Conservation (phyloP, 148 eudicot species). For the Nepenthes gracilis region DNA sequence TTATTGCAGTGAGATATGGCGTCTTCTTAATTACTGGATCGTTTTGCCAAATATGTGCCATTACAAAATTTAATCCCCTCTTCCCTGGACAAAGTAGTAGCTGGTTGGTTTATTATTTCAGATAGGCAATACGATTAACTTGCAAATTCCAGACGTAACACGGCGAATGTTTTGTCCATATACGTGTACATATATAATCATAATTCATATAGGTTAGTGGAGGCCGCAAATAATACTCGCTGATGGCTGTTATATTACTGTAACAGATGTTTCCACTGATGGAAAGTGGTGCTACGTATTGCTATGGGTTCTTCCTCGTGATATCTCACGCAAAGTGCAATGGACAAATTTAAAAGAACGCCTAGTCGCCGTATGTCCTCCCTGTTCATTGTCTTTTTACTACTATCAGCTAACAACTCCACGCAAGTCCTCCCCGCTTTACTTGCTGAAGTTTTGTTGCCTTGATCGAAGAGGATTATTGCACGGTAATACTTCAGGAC, state of each 20-base stretch:
- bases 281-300: constrained; percentile 78
- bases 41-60: too few relatives aligned
- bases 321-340: constrained; percentile 25
- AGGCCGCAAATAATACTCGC: too few relatives aligned
- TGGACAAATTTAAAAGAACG: constrained; percentile 65
- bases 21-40: too few relatives aligned
- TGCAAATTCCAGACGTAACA: too few relatives aligned
- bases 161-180: too few relatives aligned
- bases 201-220: too few relatives aligned
- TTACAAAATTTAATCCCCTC: too few relatives aligned
- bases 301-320: constrained; percentile 61
- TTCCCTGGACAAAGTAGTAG: too few relatives aligned
- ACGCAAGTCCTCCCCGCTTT: constrained; percentile 33
- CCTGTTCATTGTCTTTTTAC: constrained; percentile 44
- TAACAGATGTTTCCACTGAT: constrained; percentile 65
- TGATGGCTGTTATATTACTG: constrained; percentile 3
- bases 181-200: too few relatives aligned
- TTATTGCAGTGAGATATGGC: too few relatives aligned
- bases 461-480: constrained; percentile 58
- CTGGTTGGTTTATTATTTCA: too few relatives aligned
- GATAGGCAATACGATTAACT: too few relatives aligned
- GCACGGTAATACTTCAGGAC: constrained; percentile 33
- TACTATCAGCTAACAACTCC: constrained; percentile 33
- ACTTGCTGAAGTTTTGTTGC: constrained; percentile 52
- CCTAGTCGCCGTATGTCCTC: constrained; percentile 53